Evolutionary conservation across 257 asterid species (phyloP).

Genomic region (Nyctanthes arbortristis): DNA sequence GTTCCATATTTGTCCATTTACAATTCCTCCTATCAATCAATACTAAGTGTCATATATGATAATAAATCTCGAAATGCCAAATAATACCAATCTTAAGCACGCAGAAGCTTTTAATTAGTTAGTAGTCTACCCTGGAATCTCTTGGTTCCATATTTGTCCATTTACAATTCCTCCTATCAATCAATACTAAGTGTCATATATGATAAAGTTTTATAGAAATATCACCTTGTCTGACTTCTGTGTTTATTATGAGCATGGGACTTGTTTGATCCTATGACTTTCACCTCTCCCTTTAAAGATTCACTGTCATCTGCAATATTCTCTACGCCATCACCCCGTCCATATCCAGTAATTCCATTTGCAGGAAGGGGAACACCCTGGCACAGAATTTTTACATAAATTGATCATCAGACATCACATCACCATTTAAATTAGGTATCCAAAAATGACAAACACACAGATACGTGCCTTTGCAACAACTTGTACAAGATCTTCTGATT

Average conservation of each 20-base stretch:
- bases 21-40: slow-evolving; percentile 13
- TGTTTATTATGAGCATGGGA: slow-evolving; percentile 29
- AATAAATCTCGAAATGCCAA: too few relatives aligned
- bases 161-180: slow-evolving; percentile 11
- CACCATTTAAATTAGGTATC: background rate
- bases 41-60: slow-evolving; percentile 11
- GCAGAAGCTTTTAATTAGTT: background rate
- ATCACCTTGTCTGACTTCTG: slow-evolving; percentile 42
- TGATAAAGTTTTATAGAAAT: slow-evolving; percentile 15
- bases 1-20: background rate
- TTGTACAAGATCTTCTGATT: slow-evolving; percentile 77
- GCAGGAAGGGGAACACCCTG: slow-evolving; percentile 64
- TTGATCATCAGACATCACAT: background rate
- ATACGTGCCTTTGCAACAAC: slow-evolving; percentile 78
- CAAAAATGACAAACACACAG: slow-evolving; percentile 19
- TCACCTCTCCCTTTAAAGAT: slow-evolving; percentile 36
- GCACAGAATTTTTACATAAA: slow-evolving; percentile 16
- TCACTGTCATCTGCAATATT: slow-evolving; percentile 33
- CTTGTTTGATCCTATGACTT: slow-evolving; percentile 26
- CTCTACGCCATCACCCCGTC: slow-evolving; percentile 38
- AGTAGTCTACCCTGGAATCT: background rate
- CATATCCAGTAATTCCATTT: slow-evolving; percentile 46
- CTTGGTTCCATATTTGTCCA: background rate
- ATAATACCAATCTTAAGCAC: too few relatives aligned
- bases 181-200: slow-evolving; percentile 10